Conservation (phyloP, 495 filamentous ascomycete genomes). For the Parachaetomium inaequale region DNA sequence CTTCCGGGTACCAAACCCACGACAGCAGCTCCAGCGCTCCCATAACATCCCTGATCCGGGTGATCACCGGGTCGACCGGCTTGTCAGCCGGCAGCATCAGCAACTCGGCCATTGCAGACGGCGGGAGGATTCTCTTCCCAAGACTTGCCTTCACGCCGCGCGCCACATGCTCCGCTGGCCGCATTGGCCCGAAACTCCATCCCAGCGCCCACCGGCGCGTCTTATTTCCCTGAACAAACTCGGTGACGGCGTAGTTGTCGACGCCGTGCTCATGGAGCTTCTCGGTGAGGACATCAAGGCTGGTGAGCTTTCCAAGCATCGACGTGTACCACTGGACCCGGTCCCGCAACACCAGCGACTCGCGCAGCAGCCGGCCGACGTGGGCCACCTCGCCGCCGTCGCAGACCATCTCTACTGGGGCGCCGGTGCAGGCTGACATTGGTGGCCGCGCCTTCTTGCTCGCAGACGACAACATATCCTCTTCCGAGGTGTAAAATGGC, state of each 20-base stretch:
- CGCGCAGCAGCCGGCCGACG: constrained; percentile 67
- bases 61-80: constrained; percentile 18
- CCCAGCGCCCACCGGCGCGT: constrained; percentile 85
- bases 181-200: constrained; percentile 73
- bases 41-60: constrained; percentile 22
- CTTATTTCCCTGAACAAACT: constrained; percentile 73
- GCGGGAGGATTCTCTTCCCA: constrained; percentile 56
- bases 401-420: constrained; percentile 82
- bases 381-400: constrained; percentile 81
- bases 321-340: constrained; percentile 81
- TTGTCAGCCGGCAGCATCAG: neutral
- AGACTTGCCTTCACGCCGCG: constrained; percentile 52
- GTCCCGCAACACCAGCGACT: constrained; percentile 59
- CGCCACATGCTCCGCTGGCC: constrained; percentile 59
- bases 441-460: constrained; percentile 63
- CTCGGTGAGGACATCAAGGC: constrained; percentile 60
- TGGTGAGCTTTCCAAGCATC: constrained; percentile 83
- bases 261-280: constrained; percentile 56
- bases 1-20: constrained; percentile 41
- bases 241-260: constrained; percentile 77
- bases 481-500: constrained; percentile 77
- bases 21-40: constrained; percentile 57
- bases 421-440: constrained; percentile 76
- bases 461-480: constrained; percentile 64
- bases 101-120: constrained; percentile 49